A percentile compares a stretch with the other conserved stretches of the same genome.
phyloP scores from a whole-genome alignment of 768 basidiomycete genomes.

The Gelatoporia subvermispora region DNA sequence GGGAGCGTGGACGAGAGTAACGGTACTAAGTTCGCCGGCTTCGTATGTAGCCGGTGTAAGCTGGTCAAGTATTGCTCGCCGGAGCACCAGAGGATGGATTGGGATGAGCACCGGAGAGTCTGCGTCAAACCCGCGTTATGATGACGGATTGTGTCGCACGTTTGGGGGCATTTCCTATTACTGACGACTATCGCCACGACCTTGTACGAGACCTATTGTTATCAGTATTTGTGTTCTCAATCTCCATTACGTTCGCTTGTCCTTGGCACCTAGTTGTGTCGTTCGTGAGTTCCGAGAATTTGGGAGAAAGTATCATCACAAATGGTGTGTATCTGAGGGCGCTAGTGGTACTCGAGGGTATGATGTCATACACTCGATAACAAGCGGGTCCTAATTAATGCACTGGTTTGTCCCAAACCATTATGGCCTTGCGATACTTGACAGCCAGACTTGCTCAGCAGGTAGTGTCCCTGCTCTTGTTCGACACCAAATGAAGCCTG shows the following conservation, averaged over 20 bases:
- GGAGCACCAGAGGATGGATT: constrained; percentile 71
- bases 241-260: too few species aligned
- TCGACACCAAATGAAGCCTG: neutral
- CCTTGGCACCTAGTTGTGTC: too few species aligned
- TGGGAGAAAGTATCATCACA: too few species aligned
- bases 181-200: neutral
- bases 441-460: constrained; percentile 74
- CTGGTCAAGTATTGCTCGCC: constrained; percentile 74
- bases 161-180: neutral
- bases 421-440: constrained; percentile 60
- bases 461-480: constrained; percentile 31
- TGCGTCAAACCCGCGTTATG: constrained; percentile 39
- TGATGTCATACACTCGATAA: neutral
- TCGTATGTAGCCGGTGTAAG: constrained; percentile 73
- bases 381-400: neutral
- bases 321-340: too few species aligned
- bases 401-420: constrained; percentile 1
- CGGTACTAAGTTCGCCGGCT: constrained; percentile 32
- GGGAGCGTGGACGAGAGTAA: constrained; percentile 23
- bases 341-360: too few species aligned
- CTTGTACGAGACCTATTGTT: neutral
- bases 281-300: too few species aligned
- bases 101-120: constrained; percentile 73
- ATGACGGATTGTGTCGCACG: neutral
- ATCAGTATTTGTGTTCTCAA: neutral